Base-by-base conservation (phyloP, 2,329 filamentous ascomycete genomes). In the Periconia macrospinosa region DNA sequence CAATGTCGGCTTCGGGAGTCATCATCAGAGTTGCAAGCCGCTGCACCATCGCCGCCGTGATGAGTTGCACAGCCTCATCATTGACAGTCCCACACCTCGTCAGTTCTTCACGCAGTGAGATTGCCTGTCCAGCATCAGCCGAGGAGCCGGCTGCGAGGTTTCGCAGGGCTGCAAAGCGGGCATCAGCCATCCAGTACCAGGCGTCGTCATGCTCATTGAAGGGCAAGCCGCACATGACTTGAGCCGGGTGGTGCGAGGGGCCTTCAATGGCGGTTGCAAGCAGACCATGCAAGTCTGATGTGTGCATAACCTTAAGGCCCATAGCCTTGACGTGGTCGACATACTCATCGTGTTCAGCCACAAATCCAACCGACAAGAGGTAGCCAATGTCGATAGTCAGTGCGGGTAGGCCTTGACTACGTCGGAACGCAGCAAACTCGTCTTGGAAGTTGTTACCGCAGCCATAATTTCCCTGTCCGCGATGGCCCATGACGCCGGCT, bases 341-440 rank as follows among this genome's bases (percentile, higher is more conserved):
- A 30, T 45, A 35, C 11, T 48, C 27, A n/a, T 45, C 33, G 42
- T 48, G 40, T 30, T 49, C 37, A n/a, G 42, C 47, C 17, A 51
- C 41, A 27, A 37, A 51, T 8, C 49, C 50, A 33, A 33, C 50
- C 41, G 17, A 37, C 13, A 30, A 14, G 3, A 53, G 11, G 14
- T 45, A 30, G 9, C 53, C 53, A 52, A 49, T 37, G 33, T 75
- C 70, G 52, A 79, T 65, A 0, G 74, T 65, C 18, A 75, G 53
- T 1, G 72, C 41, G 46, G 76, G 76, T 52, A 77, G 74, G 1
- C 75, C 76, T 15, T 56, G 62, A 1, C 17, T 41, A 0, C 68
- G 43, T 14, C 60, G 56, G 40, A 60, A 57, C 6, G 48, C 45
- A 27, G 58, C 63, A 15, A 68, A 53, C 9, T 56, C 50, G 53